Evolutionary conservation across 2,329 filamentous ascomycete genomes (phyloP), one percentile per base, ranked within the genome.

Genomic region (Trichoderma citrinoviride): DNA sequence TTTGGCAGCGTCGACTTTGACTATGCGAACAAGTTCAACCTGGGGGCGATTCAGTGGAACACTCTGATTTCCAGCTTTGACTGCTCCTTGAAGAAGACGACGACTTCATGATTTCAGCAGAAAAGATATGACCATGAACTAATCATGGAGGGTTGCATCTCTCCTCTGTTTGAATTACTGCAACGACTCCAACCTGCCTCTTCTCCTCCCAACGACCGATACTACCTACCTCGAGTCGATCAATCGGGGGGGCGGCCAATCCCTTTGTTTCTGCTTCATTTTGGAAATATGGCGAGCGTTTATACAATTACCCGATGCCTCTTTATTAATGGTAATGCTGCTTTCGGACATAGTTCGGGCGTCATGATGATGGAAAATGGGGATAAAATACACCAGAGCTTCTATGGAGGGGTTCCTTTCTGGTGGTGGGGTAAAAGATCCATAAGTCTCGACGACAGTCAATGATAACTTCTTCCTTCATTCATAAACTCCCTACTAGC

Each of bases 1-100:
- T 77, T 82, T 65, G 83, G 82, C 41, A 70, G 76, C 7, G 75
- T 85, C 55, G 77, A 78, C 69, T 84, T 78, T 68, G 68, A 72
- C 67, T 81, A 79, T 70, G 70, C 74, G 64, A 63, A 82, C 76
- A 84, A 83, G 73, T 80, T 75, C 71, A 77, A 85, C 70, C 70
- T 85, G 58, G 73, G 76, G 27, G 74, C 73, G 29, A 79, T 82
- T 52, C 64, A 72, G 53, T 85, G 83, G 83, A 72, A 81, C 53
- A 74, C 65, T n/a, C 64, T 76, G 21, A 71, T 78, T 57, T 68
- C 65, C 57, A 77, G 75, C 68, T 79, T 79, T 60, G 72, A 75
- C 64, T 79, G 77, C 66, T 17, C 23, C 12, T 5, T 37, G 58
- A 50, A 55, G 47, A 44, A 7, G 37, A 19, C 21, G 41, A 15